A percentile compares a stretch with the other conserved stretches of the same genome.
Evolutionary conservation across 1,284 basidiomycete species (phyloP).

Genomic region (Microstroma glucosiphilum): DNA sequence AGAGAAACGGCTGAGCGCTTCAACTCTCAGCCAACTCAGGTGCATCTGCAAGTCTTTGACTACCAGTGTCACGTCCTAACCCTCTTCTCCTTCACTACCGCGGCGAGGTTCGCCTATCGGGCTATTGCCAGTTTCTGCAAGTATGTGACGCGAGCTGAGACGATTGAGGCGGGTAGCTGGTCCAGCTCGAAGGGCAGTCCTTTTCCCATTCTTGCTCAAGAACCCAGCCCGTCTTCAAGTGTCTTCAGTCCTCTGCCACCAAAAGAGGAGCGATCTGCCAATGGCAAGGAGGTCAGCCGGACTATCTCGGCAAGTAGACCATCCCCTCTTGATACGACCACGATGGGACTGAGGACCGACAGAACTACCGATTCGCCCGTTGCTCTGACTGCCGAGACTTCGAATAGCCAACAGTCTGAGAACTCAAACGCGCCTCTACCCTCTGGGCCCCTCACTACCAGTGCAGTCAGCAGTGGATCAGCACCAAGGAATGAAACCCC

Average conservation of each 20-base stretch:
- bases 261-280: background rate
- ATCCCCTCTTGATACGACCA: background rate
- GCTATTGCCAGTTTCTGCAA: slow-evolving; percentile 51
- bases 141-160: slow-evolving; percentile 46
- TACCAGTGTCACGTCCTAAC: slow-evolving; percentile 56
- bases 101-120: slow-evolving; percentile 52
- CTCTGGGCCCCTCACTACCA: too few relatives aligned
- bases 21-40: slow-evolving; percentile 65
- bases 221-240: slow-evolving; percentile 1
- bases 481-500: background rate
- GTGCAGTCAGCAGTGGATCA: too few relatives aligned
- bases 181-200: background rate
- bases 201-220: slow-evolving; percentile 26
- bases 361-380: background rate
- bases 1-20: slow-evolving; percentile 41
- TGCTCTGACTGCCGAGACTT: background rate
- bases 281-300: background rate
- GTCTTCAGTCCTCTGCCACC: background rate
- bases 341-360: background rate
- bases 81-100: slow-evolving; percentile 52
- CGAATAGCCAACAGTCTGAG: background rate
- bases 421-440: background rate
- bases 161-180: slow-evolving; percentile 16
- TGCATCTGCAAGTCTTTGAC: slow-evolving; percentile 69
- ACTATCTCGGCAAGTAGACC: background rate